phyloP scores from a whole-genome alignment of 2,329 filamentous ascomycete genomes.

The Metarhizium sp. region DNA sequence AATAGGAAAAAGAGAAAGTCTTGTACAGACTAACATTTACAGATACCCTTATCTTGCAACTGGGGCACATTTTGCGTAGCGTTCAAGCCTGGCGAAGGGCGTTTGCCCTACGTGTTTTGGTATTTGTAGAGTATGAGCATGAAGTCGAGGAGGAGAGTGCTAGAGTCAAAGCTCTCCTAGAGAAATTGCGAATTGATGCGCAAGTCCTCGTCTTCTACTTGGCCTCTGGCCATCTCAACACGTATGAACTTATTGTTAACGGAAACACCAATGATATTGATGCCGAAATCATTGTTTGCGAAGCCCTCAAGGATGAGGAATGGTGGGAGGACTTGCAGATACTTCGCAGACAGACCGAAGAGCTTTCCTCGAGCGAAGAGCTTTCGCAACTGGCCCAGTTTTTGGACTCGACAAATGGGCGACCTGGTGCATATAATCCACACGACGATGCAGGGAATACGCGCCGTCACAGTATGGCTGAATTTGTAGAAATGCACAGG shows the following conservation, averaged over 20 bases:
- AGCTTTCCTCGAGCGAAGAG: constrained; percentile 33
- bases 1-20: not conserved
- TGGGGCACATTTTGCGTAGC: constrained; percentile 76
- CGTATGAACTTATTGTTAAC: constrained; percentile 72
- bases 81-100: constrained; percentile 70
- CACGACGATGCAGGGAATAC: constrained; percentile 22
- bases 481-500: constrained; percentile 52
- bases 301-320: constrained; percentile 58
- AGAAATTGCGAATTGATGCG: constrained; percentile 74
- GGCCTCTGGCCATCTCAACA: constrained; percentile 59
- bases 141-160: constrained; percentile 72
- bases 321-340: constrained; percentile 75
- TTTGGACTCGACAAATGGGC: constrained; percentile 31
- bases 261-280: constrained; percentile 48
- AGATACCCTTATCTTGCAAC: constrained; percentile 73
- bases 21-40: not conserved
- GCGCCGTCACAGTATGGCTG: constrained; percentile 40
- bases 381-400: constrained; percentile 33
- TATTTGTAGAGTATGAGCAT: constrained; percentile 82
- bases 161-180: constrained; percentile 63
- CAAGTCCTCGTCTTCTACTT: constrained; percentile 75
- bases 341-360: constrained; percentile 31
- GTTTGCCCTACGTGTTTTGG: constrained; percentile 66
- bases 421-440: constrained; percentile 34
- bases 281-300: constrained; percentile 51